Evolutionary conservation across 2,329 filamentous ascomycete genomes (phyloP).

Genomic region (Epicoccum nigrum): DNA sequence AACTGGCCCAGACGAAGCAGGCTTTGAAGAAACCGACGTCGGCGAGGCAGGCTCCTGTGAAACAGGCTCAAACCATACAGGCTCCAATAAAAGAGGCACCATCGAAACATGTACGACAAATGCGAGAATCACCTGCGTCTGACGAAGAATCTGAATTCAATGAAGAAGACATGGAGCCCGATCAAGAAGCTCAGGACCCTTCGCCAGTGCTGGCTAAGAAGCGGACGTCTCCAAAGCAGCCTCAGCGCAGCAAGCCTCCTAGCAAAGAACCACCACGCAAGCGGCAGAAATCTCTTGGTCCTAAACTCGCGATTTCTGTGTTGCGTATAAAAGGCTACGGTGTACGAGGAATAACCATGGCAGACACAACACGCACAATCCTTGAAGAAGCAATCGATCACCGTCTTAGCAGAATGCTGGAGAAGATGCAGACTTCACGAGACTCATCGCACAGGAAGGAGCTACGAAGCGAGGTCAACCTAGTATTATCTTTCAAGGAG

Average conservation of each 20-base stretch:
- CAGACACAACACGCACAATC: slow-evolving; percentile 59
- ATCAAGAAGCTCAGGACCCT: slow-evolving; percentile 19
- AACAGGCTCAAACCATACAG: no score
- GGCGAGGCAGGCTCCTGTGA: no score
- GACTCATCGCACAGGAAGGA: slow-evolving; percentile 49
- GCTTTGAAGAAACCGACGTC: no score
- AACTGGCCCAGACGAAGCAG: no score
- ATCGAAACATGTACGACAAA: slow-evolving; percentile 1
- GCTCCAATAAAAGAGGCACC: no score
- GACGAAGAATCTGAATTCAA: slow-evolving; percentile 7
- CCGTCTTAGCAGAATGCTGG: slow-evolving; percentile 51
- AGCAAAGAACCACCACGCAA: slow-evolving; percentile 35
- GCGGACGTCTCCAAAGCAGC: slow-evolving; percentile 18
- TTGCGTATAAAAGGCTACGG: slow-evolving; percentile 49
- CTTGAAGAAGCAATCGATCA: slow-evolving; percentile 58
- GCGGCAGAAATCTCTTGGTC: slow-evolving; percentile 37
- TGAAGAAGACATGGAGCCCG: slow-evolving; percentile 25
- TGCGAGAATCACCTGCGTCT: background rate
- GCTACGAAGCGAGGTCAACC: slow-evolving; percentile 54
- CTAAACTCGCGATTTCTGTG: slow-evolving; percentile 39
- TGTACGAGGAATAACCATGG: slow-evolving; percentile 53
- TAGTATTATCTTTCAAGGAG: slow-evolving; percentile 55
- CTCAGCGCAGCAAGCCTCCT: slow-evolving; percentile 17
- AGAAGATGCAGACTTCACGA: slow-evolving; percentile 45
- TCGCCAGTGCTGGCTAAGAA: slow-evolving; percentile 6